Conservation (phyloP, 2,329 filamentous ascomycete species). For the Akanthomyces dipterigenus region DNA sequence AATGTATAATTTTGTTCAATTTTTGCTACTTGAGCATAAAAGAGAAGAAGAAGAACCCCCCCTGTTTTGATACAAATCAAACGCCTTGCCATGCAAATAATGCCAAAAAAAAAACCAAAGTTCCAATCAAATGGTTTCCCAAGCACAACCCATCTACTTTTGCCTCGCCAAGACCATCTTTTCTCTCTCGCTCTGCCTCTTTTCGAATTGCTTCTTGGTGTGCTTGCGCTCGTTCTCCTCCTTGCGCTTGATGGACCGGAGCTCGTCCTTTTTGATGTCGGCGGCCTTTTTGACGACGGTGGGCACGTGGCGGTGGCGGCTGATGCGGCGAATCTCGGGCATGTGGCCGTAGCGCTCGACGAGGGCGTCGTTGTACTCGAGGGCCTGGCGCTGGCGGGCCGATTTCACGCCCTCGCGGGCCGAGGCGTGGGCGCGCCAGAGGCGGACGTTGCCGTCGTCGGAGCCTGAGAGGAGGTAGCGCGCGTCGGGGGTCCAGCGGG, state of each 20-base stretch:
- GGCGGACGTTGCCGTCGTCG: constrained; percentile 80
- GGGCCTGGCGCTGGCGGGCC: constrained; percentile 72
- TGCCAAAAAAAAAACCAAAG: constrained; percentile 10
- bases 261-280: constrained; percentile 88
- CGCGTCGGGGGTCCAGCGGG: constrained; percentile 79
- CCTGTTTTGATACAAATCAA: not conserved
- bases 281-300: constrained; percentile 92
- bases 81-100: constrained; percentile 14
- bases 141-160: constrained; percentile 31
- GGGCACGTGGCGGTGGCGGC: constrained; percentile 83
- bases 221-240: constrained; percentile 95
- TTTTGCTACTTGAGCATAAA: not conserved
- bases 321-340: constrained; percentile 90
- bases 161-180: constrained; percentile 77
- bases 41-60: not conserved
- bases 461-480: constrained; percentile 86
- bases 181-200: constrained; percentile 73
- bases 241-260: constrained; percentile 78
- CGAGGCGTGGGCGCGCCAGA: constrained; percentile 87
- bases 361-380: constrained; percentile 87
- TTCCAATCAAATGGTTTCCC: not conserved
- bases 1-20: not conserved
- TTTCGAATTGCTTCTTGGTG: constrained; percentile 71
- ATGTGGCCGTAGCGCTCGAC: constrained; percentile 84
- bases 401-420: constrained; percentile 79